phyloP scores from a whole-genome alignment of 2,329 filamentous ascomycete genomes.

The Claviceps sp. region DNA sequence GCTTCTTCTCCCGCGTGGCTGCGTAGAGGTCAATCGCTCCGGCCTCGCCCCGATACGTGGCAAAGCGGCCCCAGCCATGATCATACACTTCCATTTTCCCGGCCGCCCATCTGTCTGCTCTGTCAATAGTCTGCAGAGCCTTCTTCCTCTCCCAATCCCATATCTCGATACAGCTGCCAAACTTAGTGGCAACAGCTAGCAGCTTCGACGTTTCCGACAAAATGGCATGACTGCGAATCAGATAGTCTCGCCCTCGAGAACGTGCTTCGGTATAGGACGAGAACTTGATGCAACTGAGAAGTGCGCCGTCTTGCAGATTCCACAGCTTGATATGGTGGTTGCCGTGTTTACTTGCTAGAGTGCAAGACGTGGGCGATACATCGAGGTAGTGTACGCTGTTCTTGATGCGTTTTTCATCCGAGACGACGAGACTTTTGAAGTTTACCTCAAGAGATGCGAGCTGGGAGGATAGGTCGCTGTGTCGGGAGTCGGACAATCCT shows the following conservation, averaged over 20 bases:
- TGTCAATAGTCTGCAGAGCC: slow-evolving; percentile 23
- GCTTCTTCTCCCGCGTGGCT: slow-evolving; percentile 21
- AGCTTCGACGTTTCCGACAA: slow-evolving; percentile 25
- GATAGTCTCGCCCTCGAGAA: slow-evolving; percentile 25
- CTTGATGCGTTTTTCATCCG: slow-evolving; percentile 17
- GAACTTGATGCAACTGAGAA: slow-evolving; percentile 35
- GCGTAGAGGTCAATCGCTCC: slow-evolving; percentile 21
- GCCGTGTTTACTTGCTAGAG: slow-evolving; percentile 23
- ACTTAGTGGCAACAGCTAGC: slow-evolving; percentile 25
- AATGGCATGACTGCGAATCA: slow-evolving; percentile 29
- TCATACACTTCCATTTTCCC: slow-evolving; percentile 23
- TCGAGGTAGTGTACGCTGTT: slow-evolving; percentile 23
- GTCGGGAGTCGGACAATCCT: neutral
- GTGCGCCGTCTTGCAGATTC: slow-evolving; percentile 68
- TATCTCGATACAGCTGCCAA: slow-evolving; percentile 25
- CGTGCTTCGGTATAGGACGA: slow-evolving; percentile 25
- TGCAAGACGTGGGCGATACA: slow-evolving; percentile 18
- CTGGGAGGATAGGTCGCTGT: neutral
- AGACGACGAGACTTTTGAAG: slow-evolving; percentile 13
- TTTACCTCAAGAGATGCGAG: slow-evolving; percentile 6
- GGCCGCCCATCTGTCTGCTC: slow-evolving; percentile 25
- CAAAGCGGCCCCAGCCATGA: slow-evolving; percentile 19
- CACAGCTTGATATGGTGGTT: slow-evolving; percentile 83
- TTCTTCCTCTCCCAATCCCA: slow-evolving; percentile 27
- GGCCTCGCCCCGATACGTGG: slow-evolving; percentile 20